A percentile compares a stretch with the other conserved stretches of the same genome.
These are phyloP conservation scores for Bipolaris victoriae DNA, from an alignment of 2,329 filamentous ascomycete species.

Conservation along the genomic window DNA sequence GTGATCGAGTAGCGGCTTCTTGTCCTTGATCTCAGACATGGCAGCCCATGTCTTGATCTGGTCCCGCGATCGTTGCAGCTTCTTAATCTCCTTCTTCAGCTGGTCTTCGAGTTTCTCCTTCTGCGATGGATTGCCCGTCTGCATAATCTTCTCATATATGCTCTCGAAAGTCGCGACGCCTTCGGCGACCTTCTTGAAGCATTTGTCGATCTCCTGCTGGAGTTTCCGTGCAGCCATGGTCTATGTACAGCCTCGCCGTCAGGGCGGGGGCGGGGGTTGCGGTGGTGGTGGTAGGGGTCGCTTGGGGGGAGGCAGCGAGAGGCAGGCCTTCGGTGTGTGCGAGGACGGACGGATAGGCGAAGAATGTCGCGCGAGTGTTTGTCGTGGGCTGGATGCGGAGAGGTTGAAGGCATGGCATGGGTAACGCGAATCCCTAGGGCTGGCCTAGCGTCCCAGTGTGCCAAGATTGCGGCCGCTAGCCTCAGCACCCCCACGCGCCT, in stretches of 20 bases:
- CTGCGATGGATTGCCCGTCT: slow-evolving; percentile 89
- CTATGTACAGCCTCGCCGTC: slow-evolving; percentile 46
- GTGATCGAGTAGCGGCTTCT: slow-evolving; percentile 91
- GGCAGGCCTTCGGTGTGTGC: slow-evolving; percentile 22
- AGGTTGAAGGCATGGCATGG: slow-evolving; percentile 34
- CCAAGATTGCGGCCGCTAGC: slow-evolving; percentile 26
- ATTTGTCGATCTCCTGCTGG: slow-evolving; percentile 98
- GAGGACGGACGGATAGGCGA: slow-evolving; percentile 27
- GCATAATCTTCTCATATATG: slow-evolving; percentile 97
- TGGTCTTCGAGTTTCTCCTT: slow-evolving; percentile 99
- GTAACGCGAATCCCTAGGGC: slow-evolving; percentile 29
- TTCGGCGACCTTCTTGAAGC: slow-evolving; percentile 97
- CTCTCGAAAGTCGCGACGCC: slow-evolving; percentile 89
- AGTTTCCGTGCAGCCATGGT: slow-evolving; percentile 95
- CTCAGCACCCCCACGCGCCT: slow-evolving; percentile 22
- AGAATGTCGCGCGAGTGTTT: slow-evolving; percentile 25
- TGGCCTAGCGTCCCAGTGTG: slow-evolving; percentile 27
- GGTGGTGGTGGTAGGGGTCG: slow-evolving; percentile 17
- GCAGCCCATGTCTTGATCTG: slow-evolving; percentile 99
- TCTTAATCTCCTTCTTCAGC: slow-evolving; percentile 99
- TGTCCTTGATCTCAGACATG: slow-evolving; percentile 99
- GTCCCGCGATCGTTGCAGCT: slow-evolving; percentile 93
- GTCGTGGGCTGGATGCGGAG: slow-evolving; percentile 34
- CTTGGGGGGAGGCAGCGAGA: slow-evolving; percentile 15
- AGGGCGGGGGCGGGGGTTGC: slow-evolving; percentile 26